Evolutionary conservation across 2,329 filamentous ascomycete genomes (phyloP), one percentile per base, ranked within the genome.

Genomic region (Aspergillus thermomutatus): DNA sequence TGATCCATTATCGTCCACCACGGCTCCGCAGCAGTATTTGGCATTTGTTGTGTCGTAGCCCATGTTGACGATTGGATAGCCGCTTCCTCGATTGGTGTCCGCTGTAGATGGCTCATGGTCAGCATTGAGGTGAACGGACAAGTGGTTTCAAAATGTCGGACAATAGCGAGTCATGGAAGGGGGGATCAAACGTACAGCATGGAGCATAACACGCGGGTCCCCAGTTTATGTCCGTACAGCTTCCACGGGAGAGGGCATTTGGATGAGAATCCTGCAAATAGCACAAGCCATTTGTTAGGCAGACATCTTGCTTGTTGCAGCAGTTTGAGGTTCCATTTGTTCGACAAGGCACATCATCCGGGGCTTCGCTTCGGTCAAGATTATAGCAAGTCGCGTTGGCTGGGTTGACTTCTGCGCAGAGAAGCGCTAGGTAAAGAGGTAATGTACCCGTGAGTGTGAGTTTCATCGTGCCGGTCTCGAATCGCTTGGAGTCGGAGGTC

Each of bases 251-350:
- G 2, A 64, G 50, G 25, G 31, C 55, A 27, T 60, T 52, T 3
- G 56, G 54, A 5, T 55, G 56, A 3, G 47, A 40, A 0, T 46
- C 54, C 28, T 65, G 61, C 10, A 61, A 43, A 19, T 57, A 64
- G 45, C 63, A 65, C 8, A 65, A 50, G 1, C 63, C 60, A 37
- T 65, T 61, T 19, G 60, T 60, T 47, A 65, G 47, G 43, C 61
- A 64, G n/a, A 65, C 34, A 40, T 65, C 63, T 10, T 34, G 34
- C n/a, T 45, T 57, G 31, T 61, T 62, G 50, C 61, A 62, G 51
- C 60, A 63, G 53, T 56, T 58, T 34, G 49, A 46, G 19, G 19
- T 23, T 14, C 11, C 43, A 14, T 26, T 6, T 5, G 43, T 6
- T 14, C 21, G 43, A 7, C 43, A 46, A 23, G 21, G 21, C 23